Conservation (phyloP, 2,329 filamentous ascomycete species). For the Sporothrix brasiliensis region DNA sequence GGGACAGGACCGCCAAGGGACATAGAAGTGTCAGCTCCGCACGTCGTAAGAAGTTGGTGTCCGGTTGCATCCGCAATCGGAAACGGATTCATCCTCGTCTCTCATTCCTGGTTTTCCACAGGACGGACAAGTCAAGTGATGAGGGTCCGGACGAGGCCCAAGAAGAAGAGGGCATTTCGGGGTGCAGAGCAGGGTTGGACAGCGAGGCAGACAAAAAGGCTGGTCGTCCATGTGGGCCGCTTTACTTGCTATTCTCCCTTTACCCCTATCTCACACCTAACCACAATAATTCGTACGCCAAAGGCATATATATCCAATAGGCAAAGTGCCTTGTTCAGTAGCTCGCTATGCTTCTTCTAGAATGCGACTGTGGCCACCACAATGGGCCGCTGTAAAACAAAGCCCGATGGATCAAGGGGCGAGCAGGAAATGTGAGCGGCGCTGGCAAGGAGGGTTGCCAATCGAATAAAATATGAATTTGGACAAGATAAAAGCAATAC, state of each 20-base stretch:
- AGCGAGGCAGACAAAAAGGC: not conserved
- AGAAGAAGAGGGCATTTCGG: not conserved
- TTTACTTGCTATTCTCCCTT: not conserved
- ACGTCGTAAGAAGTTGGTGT: not conserved
- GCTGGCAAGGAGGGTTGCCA: not conserved
- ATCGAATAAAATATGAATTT: slow-evolving; percentile 14
- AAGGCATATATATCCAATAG: not conserved
- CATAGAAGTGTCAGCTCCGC: not conserved
- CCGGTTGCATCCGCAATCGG: not conserved
- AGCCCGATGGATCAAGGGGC: not conserved
- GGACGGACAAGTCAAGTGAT: slow-evolving; percentile 6
- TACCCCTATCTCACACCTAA: not conserved
- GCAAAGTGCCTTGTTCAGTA: not conserved
- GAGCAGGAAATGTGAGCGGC: not conserved
- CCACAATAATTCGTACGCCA: not conserved
- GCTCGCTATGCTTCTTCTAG: not conserved
- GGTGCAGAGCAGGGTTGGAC: not conserved
- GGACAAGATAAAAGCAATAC: slow-evolving; percentile 25
- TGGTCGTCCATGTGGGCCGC: not conserved
- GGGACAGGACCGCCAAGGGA: not conserved
- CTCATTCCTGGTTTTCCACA: not conserved
- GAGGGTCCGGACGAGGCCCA: not conserved
- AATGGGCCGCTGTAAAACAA: slow-evolving; percentile 21
- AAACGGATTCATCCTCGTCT: not conserved
- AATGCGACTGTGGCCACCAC: slow-evolving; percentile 2